Conservation (phyloP, 2,329 filamentous ascomycete species). For the Penicillium sp. region DNA sequence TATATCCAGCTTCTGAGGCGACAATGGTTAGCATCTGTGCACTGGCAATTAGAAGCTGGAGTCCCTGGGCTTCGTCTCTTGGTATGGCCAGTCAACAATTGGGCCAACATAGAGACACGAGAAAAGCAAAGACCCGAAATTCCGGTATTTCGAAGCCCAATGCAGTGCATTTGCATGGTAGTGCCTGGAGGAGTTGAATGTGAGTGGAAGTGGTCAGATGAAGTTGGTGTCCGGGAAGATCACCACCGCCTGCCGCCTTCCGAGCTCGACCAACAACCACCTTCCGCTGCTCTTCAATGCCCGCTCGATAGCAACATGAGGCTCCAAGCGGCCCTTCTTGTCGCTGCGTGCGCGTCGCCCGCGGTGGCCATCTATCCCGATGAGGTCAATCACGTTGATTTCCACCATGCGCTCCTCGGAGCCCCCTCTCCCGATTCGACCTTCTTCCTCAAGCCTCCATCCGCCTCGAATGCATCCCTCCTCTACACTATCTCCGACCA, state of each 20-base stretch:
- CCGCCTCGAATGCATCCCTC: conserved; percentile 78
- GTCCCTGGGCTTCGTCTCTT: too few species aligned
- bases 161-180: too few species aligned
- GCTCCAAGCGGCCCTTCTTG: conserved; percentile 40
- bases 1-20: too few species aligned
- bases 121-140: too few species aligned
- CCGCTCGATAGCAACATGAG: conserved; percentile 37
- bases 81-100: too few species aligned
- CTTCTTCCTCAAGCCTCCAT: conserved; percentile 87
- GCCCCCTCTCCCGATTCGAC: conserved; percentile 77
- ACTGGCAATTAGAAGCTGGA: too few species aligned
- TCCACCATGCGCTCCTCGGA: conserved; percentile 85
- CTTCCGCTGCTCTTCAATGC: conserved; percentile 32
- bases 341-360: conserved; percentile 50
- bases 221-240: not conserved
- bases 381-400: conserved; percentile 88
- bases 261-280: conserved; percentile 19
- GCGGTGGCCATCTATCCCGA: conserved; percentile 75
- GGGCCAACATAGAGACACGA: too few species aligned
- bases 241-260: conserved; percentile 25
- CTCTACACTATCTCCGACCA: conserved; percentile 88
- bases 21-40: too few species aligned
- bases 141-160: too few species aligned
- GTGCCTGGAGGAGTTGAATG: too few species aligned
- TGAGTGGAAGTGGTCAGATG: not conserved